phyloP scores from a whole-genome alignment of 176 grass and related monocot species.

The Bonia amplexicaulis region DNA sequence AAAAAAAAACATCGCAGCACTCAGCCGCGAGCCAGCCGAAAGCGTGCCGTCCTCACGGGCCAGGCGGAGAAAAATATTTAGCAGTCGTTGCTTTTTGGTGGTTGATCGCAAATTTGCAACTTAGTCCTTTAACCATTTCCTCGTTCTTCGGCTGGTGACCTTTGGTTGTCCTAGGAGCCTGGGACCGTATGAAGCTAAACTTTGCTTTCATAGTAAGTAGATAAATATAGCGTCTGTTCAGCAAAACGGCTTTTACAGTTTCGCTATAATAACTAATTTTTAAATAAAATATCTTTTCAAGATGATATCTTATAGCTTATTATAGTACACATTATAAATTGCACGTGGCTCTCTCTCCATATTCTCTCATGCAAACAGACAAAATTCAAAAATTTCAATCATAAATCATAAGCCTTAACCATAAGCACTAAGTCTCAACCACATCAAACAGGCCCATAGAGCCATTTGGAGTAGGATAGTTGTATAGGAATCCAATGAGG shows the following conservation, averaged over 20 bases:
- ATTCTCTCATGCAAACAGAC: too few relatives aligned
- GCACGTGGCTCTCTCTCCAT: too few relatives aligned
- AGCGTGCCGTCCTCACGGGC: constrained; percentile 24
- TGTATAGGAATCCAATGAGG: neutral
- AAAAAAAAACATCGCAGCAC: constrained; percentile 4
- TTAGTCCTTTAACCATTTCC: neutral
- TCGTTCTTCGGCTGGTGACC: neutral
- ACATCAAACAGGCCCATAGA: neutral
- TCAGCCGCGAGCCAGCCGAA: constrained; percentile 13
- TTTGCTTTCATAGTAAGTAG: neutral
- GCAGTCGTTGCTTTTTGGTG: neutral
- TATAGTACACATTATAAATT: too few relatives aligned
- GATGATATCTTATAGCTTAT: too few relatives aligned
- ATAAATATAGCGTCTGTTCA: too few relatives aligned
- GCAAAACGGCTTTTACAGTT: too few relatives aligned
- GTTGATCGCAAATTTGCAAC: neutral
- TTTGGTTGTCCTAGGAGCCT: neutral
- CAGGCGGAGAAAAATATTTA: neutral
- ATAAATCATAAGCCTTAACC: too few relatives aligned
- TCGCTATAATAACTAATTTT: too few relatives aligned
- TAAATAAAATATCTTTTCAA: too few relatives aligned
- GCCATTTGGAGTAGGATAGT: neutral
- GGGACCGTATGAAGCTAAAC: neutral
- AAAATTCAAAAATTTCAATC: too few relatives aligned
- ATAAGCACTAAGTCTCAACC: too few relatives aligned